Conservation (phyloP, 768 basidiomycete genomes). For the Chiua virens region DNA sequence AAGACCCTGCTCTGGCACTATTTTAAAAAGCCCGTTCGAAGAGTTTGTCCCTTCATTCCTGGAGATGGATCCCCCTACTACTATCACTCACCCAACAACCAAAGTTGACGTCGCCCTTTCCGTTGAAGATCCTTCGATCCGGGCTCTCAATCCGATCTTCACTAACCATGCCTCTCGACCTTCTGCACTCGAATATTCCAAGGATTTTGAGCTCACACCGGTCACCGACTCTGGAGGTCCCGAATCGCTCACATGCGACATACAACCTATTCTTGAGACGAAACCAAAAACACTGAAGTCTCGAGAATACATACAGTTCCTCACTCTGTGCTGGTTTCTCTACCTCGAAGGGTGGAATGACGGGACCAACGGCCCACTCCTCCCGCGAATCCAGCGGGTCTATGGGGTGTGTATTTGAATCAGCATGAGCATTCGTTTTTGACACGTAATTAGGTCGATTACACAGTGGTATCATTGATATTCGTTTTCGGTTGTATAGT, state of each 20-base stretch:
- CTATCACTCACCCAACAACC: neutral
- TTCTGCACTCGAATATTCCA: conserved; percentile 2
- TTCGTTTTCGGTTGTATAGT: conserved; percentile 53
- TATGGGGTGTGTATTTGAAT: conserved; percentile 38
- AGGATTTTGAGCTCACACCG: neutral
- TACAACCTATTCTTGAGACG: neutral
- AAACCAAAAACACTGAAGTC: conserved; percentile 7
- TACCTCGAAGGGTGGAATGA: conserved; percentile 80
- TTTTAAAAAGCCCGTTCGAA: neutral
- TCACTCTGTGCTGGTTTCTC: conserved; percentile 52
- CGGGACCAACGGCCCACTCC: conserved; percentile 68
- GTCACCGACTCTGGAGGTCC: neutral
- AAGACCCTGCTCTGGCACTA: neutral
- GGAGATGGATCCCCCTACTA: neutral
- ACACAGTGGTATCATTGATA: conserved; percentile 52
- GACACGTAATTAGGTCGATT: conserved; percentile 40
- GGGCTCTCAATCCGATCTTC: conserved; percentile 2
- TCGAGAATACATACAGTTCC: conserved; percentile 45
- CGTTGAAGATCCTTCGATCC: neutral
- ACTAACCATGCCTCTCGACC: neutral
- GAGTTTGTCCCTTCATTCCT: neutral
- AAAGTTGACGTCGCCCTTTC: neutral
- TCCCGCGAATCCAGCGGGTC: conserved; percentile 67
- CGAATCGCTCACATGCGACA: neutral
- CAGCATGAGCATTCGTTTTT: neutral